Percentiles rank a stretch among this genome's conserved stretches.
Evolutionary conservation across 2,329 filamentous ascomycete genomes (phyloP).

Genomic region (Penicillium sclerotigenum): DNA sequence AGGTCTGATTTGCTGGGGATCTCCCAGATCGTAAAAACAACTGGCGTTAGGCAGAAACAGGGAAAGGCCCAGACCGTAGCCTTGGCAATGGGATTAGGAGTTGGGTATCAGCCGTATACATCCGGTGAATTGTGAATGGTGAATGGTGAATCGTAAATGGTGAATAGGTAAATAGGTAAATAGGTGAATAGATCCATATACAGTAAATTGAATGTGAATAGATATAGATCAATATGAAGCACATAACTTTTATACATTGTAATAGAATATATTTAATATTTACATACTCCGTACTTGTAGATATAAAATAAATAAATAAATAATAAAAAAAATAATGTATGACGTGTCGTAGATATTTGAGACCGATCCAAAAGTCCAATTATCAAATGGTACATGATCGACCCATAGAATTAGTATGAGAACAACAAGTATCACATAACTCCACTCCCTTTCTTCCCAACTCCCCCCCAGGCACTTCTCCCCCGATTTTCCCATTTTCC

Average conservation of each 20-base stretch:
- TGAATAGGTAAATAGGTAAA: background rate
- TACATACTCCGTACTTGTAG: background rate
- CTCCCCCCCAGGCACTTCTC: background rate
- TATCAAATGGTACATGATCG: background rate
- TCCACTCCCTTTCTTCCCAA: constrained; percentile 1
- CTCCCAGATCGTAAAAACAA: background rate
- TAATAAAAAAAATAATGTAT: background rate
- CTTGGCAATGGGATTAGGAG: background rate
- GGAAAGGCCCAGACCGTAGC: background rate
- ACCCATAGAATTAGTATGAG: constrained; percentile 1
- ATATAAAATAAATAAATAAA: background rate
- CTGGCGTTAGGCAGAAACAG: constrained; percentile 1
- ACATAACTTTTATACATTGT: too few species aligned
- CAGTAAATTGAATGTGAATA: background rate
- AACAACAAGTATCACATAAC: constrained; percentile 7
- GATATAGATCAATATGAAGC: too few species aligned
- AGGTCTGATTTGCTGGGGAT: background rate
- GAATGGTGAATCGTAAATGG: background rate
- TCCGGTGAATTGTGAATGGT: background rate
- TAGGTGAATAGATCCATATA: background rate
- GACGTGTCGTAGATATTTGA: constrained; percentile 9
- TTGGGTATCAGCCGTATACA: background rate
- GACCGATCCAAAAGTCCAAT: constrained; percentile 4
- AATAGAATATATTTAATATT: too few species aligned
- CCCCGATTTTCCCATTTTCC: background rate